These are phyloP conservation scores for Azolla pinnata DNA, from an alignment of 75 land plant genomes.

Conservation along the genomic window DNA sequence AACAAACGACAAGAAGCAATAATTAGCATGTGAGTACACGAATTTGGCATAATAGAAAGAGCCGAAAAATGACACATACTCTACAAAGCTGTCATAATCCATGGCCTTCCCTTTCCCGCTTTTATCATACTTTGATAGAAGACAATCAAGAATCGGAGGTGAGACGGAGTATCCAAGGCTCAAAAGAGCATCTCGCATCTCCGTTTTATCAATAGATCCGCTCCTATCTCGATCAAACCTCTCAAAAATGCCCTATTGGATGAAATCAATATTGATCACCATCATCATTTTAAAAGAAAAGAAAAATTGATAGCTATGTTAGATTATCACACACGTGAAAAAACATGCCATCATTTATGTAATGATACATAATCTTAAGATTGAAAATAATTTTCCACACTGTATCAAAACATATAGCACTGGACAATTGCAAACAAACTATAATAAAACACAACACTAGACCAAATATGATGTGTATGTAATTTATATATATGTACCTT, in stretches of 20 bases:
- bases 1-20: background rate
- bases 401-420: background rate
- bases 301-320: background rate
- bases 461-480: background rate
- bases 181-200: slow-evolving; percentile 75
- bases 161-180: slow-evolving; percentile 72
- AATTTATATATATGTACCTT: slow-evolving; percentile 33
- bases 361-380: background rate
- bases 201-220: slow-evolving; percentile 68
- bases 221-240: slow-evolving; percentile 74
- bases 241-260: slow-evolving; percentile 56
- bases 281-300: background rate
- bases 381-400: background rate
- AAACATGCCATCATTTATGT: background rate
- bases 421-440: background rate
- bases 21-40: background rate
- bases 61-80: slow-evolving; percentile 77
- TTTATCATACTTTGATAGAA: slow-evolving; percentile 72
- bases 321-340: background rate
- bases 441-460: background rate
- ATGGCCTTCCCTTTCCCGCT: slow-evolving; percentile 52
- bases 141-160: slow-evolving; percentile 54
- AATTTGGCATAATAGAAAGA: background rate
- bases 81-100: slow-evolving; percentile 84
- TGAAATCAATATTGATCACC: background rate